These are phyloP conservation scores for Umbelopsis isabellina DNA, from an alignment of 192 early-diverging fungal genomes.

Conservation along the genomic window DNA sequence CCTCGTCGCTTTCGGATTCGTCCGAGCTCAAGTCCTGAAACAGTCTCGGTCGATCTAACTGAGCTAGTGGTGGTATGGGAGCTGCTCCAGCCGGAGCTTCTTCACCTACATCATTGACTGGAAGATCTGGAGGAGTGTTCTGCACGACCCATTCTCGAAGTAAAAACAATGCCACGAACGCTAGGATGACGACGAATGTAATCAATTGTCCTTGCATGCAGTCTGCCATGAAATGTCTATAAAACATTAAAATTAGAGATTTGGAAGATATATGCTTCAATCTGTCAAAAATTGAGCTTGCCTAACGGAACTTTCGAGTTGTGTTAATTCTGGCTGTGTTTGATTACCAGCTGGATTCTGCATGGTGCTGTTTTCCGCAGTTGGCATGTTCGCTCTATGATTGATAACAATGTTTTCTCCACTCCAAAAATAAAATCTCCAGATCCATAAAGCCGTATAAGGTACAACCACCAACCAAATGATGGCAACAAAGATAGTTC, in stretches of 20 bases:
- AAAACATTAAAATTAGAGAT: background rate
- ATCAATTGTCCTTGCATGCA: conserved; percentile 89
- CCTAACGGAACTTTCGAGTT: conserved; percentile 3
- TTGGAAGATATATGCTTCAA: background rate
- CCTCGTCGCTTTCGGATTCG: no score
- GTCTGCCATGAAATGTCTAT: conserved; percentile 59
- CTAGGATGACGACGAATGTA: conserved; percentile 70
- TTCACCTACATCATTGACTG: background rate
- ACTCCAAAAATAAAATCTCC: conserved; percentile 85
- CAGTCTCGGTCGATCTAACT: no score
- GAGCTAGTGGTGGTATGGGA: no score
- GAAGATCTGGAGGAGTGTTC: conserved; percentile 53
- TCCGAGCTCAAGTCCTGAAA: no score
- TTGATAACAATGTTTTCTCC: conserved; percentile 54
- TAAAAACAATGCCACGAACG: conserved; percentile 80
- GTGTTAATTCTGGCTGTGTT: background rate
- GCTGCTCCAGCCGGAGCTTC: no score
- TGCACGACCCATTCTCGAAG: conserved; percentile 89
- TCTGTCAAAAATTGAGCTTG: background rate
- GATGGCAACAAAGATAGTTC: conserved; percentile 65
- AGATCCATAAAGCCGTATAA: conserved; percentile 80
- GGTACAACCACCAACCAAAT: conserved; percentile 87
- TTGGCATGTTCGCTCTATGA: no score
- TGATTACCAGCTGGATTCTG: background rate
- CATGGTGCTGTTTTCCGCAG: background rate